Conservation (phyloP, 2,329 filamentous ascomycete species). For the Aspergillus novofumigatus region DNA sequence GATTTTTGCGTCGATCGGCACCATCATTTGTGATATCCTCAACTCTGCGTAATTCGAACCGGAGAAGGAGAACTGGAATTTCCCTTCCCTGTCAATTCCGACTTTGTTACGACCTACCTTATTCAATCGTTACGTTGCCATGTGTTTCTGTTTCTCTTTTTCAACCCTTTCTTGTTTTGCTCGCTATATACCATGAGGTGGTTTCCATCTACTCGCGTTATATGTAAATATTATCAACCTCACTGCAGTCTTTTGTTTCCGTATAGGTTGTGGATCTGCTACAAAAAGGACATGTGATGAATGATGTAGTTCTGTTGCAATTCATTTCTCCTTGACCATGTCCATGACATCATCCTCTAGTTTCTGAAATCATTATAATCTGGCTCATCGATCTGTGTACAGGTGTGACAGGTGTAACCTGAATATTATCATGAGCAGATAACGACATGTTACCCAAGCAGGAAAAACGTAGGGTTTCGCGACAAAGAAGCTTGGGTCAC, state of each 20-base stretch:
- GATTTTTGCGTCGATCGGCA: slow-evolving; percentile 1
- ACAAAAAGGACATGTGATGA: background rate
- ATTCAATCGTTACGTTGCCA: slow-evolving; percentile 4
- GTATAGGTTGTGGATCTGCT: background rate
- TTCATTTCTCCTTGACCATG: background rate
- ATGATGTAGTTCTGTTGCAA: background rate
- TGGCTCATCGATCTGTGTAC: background rate
- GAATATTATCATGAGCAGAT: background rate
- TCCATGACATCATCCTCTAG: background rate
- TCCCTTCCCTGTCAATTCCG: slow-evolving; percentile 19
- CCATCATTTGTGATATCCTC: slow-evolving; percentile 3
- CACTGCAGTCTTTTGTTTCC: slow-evolving; percentile 1
- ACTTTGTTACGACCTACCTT: slow-evolving; percentile 12
- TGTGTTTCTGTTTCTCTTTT: slow-evolving; percentile 2
- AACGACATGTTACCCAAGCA: background rate
- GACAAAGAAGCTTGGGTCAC: slow-evolving; percentile 5
- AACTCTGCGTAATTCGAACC: slow-evolving; percentile 15
- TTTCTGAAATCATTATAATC: background rate
- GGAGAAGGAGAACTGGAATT: slow-evolving; percentile 21
- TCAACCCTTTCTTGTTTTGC: slow-evolving; percentile 5
- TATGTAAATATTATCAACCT: background rate
- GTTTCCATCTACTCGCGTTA: slow-evolving; percentile 5
- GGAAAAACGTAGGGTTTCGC: background rate
- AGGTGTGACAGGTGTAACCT: no score
- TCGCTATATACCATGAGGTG: slow-evolving; percentile 23